Conservation (phyloP, 331 rosid genomes). For the Prunus yedoensis region DNA sequence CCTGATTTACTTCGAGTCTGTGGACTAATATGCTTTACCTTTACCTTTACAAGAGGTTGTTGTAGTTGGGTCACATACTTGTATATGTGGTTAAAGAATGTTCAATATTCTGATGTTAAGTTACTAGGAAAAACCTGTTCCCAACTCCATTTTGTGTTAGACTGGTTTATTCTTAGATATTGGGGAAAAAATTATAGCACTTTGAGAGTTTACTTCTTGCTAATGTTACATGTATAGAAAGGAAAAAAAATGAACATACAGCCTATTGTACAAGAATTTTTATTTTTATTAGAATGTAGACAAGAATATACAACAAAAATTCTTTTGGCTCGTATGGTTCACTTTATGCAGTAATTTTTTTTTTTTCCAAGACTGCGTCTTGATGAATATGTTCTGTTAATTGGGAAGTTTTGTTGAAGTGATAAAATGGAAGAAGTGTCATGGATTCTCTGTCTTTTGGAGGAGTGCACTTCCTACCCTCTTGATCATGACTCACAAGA, state of each 20-base stretch:
- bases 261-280: neutral
- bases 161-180: neutral
- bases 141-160: neutral
- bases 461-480: neutral
- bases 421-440: neutral
- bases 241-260: neutral
- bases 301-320: neutral
- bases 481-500: neutral
- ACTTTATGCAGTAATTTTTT: neutral
- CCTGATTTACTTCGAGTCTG: neutral
- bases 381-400: neutral
- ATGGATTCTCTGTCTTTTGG: neutral
- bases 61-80: neutral
- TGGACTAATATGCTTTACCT: neutral
- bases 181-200: neutral
- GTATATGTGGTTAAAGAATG: neutral
- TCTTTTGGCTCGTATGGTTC: too few relatives aligned
- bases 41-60: neutral
- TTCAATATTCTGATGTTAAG: neutral
- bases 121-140: neutral
- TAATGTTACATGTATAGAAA: neutral
- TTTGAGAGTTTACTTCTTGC: neutral
- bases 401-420: neutral
- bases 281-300: neutral
- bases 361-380: neutral